Base-by-base conservation (phyloP, 176 grass and related monocot species). In the Musa schizocarpa region DNA sequence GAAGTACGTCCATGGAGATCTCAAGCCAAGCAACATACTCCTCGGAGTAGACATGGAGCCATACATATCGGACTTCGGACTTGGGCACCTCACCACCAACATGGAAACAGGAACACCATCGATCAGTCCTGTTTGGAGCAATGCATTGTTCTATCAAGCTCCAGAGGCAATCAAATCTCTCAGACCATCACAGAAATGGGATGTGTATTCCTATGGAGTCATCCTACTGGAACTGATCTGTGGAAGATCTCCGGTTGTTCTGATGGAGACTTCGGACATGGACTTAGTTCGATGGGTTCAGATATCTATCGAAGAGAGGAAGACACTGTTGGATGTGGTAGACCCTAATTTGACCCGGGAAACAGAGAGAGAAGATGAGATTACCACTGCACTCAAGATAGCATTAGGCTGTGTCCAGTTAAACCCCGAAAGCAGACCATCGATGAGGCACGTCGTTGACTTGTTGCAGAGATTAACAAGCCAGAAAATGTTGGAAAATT, bases 161-260 rank as follows among this genome's bases (percentile, higher is more conserved):
- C 75, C 75, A 6, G 75, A 77, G 52, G 52, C 72, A 17, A 14
- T 77, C 48, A 77, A 25, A 23, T 64, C 61, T 65, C 48, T 52
- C n/a, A 77, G 48, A 20, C 75, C 75, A 52, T 77, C 75, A 2
- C 75, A 77, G 34, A 77, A 77, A 51, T 77, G 75, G 75, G 75
- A 77, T 53, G 75, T 77, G 43, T 77, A 77, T 50, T 77, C 75
- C 43, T 77, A 65, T 17, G 75, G 75, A 14, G 75, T 65, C 11
- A 65, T 77, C 16, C 21, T 77, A 23, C 49, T 77, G 6, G 75
- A 77, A 65, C 13, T 77, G 59, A 65, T 77, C 11, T 77, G 61
- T 17, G 75, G 75, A 14, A 77, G 75, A 52, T 77, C 61, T 10
- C 75, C 75, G 9, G 20, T 34, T 10, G 75, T 53, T 5, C 21